A percentile compares a stretch with the other conserved stretches of the same genome.
phyloP scores from a whole-genome alignment of 139 green algal species.

The Micractinium sp. region DNA sequence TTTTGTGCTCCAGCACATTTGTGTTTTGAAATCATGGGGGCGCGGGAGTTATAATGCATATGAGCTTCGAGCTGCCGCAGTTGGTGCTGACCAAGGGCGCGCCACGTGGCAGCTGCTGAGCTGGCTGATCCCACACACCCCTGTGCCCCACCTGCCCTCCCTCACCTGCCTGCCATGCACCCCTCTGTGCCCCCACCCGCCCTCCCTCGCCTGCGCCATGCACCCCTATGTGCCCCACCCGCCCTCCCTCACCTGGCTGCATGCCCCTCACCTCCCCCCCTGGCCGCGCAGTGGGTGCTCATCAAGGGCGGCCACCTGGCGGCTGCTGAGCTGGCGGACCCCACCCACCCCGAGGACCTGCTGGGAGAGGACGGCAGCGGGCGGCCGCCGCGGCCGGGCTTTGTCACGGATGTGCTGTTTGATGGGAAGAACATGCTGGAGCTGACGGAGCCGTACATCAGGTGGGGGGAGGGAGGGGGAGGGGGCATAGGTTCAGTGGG shows the following conservation, averaged over 20 bases:
- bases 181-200: not conserved
- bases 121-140: not conserved
- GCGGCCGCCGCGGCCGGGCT: conserved; percentile 2
- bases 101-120: conserved; percentile 68
- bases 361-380: not conserved
- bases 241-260: no score
- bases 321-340: not conserved
- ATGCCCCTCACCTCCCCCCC: not conserved
- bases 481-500: no score
- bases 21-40: no score
- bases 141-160: not conserved
- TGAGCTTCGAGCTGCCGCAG: not conserved
- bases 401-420: conserved; percentile 86
- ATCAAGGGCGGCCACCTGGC: conserved; percentile 93
- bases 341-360: not conserved
- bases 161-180: not conserved
- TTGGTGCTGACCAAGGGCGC: conserved; percentile 91
- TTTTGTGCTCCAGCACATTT: no score
- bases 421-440: conserved; percentile 69
- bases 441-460: conserved; percentile 56
- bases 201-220: not conserved
- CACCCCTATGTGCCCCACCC: not conserved
- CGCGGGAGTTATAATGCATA: no score
- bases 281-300: conserved; percentile 64
- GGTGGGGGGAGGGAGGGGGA: not conserved